Percentiles rank a stretch among this genome's conserved stretches.
phyloP scores from a whole-genome alignment of 495 filamentous ascomycete genomes.

The Hypoxylon rickii region DNA sequence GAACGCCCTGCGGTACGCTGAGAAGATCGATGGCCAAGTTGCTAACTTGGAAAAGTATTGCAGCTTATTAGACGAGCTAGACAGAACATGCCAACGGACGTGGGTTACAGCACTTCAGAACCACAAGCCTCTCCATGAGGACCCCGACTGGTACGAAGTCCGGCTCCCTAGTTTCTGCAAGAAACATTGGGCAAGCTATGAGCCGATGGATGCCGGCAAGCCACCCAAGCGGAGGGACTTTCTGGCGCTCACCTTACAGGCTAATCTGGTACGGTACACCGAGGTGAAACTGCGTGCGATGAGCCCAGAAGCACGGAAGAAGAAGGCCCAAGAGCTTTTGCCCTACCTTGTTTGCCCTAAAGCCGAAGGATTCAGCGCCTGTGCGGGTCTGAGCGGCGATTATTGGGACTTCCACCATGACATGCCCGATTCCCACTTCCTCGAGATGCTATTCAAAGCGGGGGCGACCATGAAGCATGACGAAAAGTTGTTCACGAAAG shows the following conservation, averaged over 20 bases:
- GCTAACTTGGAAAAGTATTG: slow-evolving; percentile 28
- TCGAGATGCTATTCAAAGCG: slow-evolving; percentile 34
- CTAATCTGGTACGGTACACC: slow-evolving; percentile 37
- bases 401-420: slow-evolving; percentile 43
- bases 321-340: slow-evolving; percentile 38
- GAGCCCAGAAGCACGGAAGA: slow-evolving; percentile 14
- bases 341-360: slow-evolving; percentile 35
- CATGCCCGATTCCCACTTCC: slow-evolving; percentile 37
- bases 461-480: slow-evolving; percentile 28
- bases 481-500: slow-evolving; percentile 28
- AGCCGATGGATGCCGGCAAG: slow-evolving; percentile 43
- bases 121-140: slow-evolving; percentile 39
- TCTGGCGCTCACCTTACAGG: slow-evolving; percentile 36
- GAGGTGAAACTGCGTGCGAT: slow-evolving; percentile 20
- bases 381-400: slow-evolving; percentile 34
- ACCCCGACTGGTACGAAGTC: slow-evolving; percentile 38
- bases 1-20: slow-evolving; percentile 37
- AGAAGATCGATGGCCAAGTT: slow-evolving; percentile 30
- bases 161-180: slow-evolving; percentile 26
- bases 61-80: slow-evolving; percentile 36
- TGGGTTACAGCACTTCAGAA: slow-evolving; percentile 35
- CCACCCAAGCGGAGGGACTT: slow-evolving; percentile 40
- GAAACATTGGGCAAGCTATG: slow-evolving; percentile 39
- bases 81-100: slow-evolving; percentile 31
- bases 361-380: slow-evolving; percentile 39